phyloP scores from a whole-genome alignment of 2,329 filamentous ascomycete genomes.

The Allantophomopsis cytisporea region DNA sequence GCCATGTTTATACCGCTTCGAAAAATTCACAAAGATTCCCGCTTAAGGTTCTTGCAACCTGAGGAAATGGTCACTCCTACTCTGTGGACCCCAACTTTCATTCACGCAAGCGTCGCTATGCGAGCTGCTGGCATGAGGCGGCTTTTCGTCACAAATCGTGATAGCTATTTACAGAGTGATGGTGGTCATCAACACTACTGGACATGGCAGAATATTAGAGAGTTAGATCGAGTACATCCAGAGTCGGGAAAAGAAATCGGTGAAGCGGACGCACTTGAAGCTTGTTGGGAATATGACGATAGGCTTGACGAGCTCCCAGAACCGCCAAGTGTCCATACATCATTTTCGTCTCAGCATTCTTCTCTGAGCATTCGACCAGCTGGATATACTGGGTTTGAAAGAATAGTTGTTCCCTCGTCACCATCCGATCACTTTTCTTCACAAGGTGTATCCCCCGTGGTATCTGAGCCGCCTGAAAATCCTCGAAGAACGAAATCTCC shows the following conservation, averaged over 20 bases:
- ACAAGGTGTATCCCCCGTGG: slow-evolving; percentile 9
- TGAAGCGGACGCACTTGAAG: slow-evolving; percentile 47
- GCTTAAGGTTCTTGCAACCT: slow-evolving; percentile 55
- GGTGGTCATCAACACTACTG: slow-evolving; percentile 30
- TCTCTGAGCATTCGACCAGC: slow-evolving; percentile 27
- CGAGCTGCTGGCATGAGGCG: slow-evolving; percentile 47
- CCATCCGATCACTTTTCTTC: slow-evolving; percentile 18
- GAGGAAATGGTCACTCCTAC: slow-evolving; percentile 62
- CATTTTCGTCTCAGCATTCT: slow-evolving; percentile 24
- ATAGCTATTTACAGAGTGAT: slow-evolving; percentile 57
- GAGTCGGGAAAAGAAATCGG: slow-evolving; percentile 29
- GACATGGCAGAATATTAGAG: slow-evolving; percentile 58
- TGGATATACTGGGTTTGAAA: slow-evolving; percentile 18
- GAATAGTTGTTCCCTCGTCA: slow-evolving; percentile 8
- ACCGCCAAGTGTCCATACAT: slow-evolving; percentile 29
- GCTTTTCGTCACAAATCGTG: slow-evolving; percentile 63
- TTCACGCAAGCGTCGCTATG: slow-evolving; percentile 62
- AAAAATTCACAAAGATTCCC: slow-evolving; percentile 62
- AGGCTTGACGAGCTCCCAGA: slow-evolving; percentile 42
- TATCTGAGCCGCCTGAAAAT: slow-evolving; percentile 6
- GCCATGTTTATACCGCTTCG: slow-evolving; percentile 63
- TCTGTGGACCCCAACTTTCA: slow-evolving; percentile 58
- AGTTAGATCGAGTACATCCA: slow-evolving; percentile 42
- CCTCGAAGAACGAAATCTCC: slow-evolving; percentile 17
- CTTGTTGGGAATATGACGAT: slow-evolving; percentile 56